Evolutionary conservation across 1,284 basidiomycete species (phyloP).

Genomic region (Hortiboletus rubellus): DNA sequence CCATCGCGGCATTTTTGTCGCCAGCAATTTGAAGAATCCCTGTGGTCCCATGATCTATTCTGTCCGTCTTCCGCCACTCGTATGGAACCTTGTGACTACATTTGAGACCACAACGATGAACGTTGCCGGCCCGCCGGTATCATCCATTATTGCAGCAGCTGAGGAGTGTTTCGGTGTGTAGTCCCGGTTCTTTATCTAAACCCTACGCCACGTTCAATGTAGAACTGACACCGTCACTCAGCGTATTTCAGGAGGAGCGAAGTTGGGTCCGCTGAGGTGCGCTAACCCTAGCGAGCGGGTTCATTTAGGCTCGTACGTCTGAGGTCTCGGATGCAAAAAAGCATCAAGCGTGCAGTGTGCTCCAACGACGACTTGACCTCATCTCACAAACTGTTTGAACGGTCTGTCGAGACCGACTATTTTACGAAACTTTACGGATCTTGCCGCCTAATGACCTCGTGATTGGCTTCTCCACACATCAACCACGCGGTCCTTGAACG

Average conservation of each 20-base stretch:
- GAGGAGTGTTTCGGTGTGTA: not conserved
- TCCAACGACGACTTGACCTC: not conserved
- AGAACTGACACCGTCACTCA: not conserved
- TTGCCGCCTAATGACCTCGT: not conserved
- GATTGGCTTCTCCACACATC: not conserved
- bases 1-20: not conserved
- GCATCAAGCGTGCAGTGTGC: not conserved
- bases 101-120: not conserved
- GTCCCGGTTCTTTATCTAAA: not conserved
- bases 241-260: not conserved
- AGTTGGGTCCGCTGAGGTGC: not conserved
- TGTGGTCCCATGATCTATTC: not conserved
- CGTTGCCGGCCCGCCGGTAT: not conserved
- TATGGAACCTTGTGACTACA: not conserved
- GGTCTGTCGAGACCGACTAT: not conserved
- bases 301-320: not conserved
- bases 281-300: not conserved
- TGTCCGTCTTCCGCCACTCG: not conserved
- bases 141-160: not conserved
- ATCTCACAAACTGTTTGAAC: not conserved
- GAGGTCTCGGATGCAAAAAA: not conserved
- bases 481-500: slow-evolving; percentile 8
- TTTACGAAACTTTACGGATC: slow-evolving; percentile 2
- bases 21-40: not conserved
- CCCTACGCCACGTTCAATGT: not conserved